Evolutionary conservation across 768 basidiomycete genomes (phyloP).

Genomic region (Porpolomopsis calyptriformis): DNA sequence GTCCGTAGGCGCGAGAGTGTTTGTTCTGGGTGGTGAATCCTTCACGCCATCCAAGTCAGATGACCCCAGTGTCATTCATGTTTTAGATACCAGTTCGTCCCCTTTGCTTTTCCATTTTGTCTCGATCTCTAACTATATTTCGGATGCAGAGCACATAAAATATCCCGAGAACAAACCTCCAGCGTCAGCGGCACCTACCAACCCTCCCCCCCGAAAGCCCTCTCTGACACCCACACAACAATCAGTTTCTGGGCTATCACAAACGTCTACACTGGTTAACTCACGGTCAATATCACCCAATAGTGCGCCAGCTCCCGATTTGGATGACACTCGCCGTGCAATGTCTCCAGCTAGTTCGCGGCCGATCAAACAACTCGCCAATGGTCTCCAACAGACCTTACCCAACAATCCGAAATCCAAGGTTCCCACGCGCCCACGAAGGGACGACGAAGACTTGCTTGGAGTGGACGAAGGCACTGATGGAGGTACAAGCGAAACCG

Average conservation of each 20-base stretch:
- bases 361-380: slow-evolving; percentile 31
- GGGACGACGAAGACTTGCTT: slow-evolving; percentile 32
- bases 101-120: background rate
- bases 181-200: background rate
- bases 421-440: slow-evolving; percentile 38
- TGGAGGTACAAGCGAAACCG: slow-evolving; percentile 39
- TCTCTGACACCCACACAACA: slow-evolving; percentile 26
- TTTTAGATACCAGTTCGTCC: slow-evolving; percentile 86
- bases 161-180: slow-evolving; percentile 58
- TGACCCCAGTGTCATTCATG: slow-evolving; percentile 74
- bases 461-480: slow-evolving; percentile 49
- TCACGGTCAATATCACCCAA: slow-evolving; percentile 57
- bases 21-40: slow-evolving; percentile 92
- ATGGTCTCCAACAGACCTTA: slow-evolving; percentile 29
- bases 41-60: slow-evolving; percentile 63
- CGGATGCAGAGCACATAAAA: slow-evolving; percentile 55
- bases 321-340: slow-evolving; percentile 53
- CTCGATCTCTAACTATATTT: slow-evolving; percentile 5
- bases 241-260: slow-evolving; percentile 18
- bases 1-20: slow-evolving; percentile 75
- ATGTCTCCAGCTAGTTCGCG: slow-evolving; percentile 50
- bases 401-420: slow-evolving; percentile 26
- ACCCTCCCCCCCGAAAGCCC: slow-evolving; percentile 9
- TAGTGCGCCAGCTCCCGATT: slow-evolving; percentile 30
- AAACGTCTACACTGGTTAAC: slow-evolving; percentile 12